Percentiles rank a stretch among this genome's conserved stretches.
Evolutionary conservation across 768 basidiomycete genomes (phyloP).

Genomic region (Termitomyces sp.): DNA sequence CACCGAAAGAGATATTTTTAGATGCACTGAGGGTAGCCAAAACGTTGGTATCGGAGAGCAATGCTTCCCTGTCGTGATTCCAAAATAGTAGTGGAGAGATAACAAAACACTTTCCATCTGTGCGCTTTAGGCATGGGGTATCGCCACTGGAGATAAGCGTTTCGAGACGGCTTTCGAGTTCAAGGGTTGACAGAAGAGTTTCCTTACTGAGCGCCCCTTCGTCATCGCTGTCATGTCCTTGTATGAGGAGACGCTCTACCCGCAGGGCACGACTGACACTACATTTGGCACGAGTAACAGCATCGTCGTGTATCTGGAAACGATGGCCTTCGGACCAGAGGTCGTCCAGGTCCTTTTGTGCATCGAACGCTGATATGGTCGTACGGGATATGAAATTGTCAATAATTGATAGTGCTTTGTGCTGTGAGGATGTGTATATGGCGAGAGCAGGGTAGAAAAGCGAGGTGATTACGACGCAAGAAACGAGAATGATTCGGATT

Average conservation of each 20-base stretch:
- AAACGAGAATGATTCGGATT: slow-evolving; percentile 84
- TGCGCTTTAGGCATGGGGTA: slow-evolving; percentile 51
- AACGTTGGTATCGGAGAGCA: slow-evolving; percentile 54
- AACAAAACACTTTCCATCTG: slow-evolving; percentile 58
- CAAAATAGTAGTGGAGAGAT: slow-evolving; percentile 77
- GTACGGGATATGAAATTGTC: slow-evolving; percentile 57
- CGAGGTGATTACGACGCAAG: slow-evolving; percentile 82
- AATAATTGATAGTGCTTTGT: slow-evolving; percentile 62
- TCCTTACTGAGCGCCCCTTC: slow-evolving; percentile 56
- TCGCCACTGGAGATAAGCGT: slow-evolving; percentile 33
- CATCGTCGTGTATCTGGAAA: slow-evolving; percentile 65
- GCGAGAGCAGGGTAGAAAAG: slow-evolving; percentile 90
- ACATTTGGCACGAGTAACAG: slow-evolving; percentile 69
- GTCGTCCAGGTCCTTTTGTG: slow-evolving; percentile 62
- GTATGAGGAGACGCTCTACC: slow-evolving; percentile 73
- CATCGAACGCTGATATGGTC: slow-evolving; percentile 47
- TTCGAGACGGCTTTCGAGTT: slow-evolving; percentile 60
- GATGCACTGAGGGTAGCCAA: slow-evolving; percentile 52
- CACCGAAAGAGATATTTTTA: slow-evolving; percentile 55
- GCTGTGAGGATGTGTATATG: slow-evolving; percentile 73
- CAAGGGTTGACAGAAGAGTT: slow-evolving; percentile 60
- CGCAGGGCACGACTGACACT: slow-evolving; percentile 66
- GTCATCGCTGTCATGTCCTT: slow-evolving; percentile 44
- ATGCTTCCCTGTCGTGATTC: slow-evolving; percentile 53
- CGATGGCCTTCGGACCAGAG: slow-evolving; percentile 67